Evolutionary conservation across 2,329 filamentous ascomycete genomes (phyloP).

Genomic region (Phialophora macrospora): DNA sequence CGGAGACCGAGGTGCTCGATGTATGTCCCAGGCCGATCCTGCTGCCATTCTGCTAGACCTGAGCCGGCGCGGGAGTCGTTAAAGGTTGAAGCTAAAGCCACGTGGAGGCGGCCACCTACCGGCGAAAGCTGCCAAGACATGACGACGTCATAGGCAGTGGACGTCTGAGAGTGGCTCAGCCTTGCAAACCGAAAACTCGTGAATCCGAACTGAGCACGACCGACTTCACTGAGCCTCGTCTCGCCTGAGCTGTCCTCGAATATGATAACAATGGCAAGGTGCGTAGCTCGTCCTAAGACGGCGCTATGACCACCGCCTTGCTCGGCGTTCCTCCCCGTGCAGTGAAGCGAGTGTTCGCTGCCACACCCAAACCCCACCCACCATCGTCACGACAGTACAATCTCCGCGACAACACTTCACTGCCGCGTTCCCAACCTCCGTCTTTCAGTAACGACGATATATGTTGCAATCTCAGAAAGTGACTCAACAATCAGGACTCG

Average conservation of each 20-base stretch:
- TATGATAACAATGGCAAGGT: background rate
- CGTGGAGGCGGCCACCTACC: too few relatives aligned
- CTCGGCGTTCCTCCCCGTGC: background rate
- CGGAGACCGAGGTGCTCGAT: too few relatives aligned
- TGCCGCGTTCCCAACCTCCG: background rate
- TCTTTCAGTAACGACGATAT: background rate
- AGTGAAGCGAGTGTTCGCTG: background rate
- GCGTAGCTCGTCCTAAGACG: background rate
- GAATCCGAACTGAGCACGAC: background rate
- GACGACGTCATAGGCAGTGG: background rate
- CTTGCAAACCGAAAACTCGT: too few relatives aligned
- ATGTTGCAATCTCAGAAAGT: constrained; percentile 2
- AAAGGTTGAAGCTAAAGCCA: too few relatives aligned
- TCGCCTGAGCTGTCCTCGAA: background rate
- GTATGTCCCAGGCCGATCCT: too few relatives aligned
- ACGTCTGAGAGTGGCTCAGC: too few relatives aligned
- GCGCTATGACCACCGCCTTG: background rate
- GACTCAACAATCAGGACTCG: background rate
- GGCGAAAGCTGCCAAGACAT: background rate
- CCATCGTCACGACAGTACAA: background rate
- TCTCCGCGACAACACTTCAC: background rate
- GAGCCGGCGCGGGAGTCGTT: too few relatives aligned
- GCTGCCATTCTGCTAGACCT: too few relatives aligned
- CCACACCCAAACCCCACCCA: background rate
- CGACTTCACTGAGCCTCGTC: background rate